Evolutionary conservation across 2,329 filamentous ascomycete species (phyloP).

Genomic region (Colletotrichum aenigma): DNA sequence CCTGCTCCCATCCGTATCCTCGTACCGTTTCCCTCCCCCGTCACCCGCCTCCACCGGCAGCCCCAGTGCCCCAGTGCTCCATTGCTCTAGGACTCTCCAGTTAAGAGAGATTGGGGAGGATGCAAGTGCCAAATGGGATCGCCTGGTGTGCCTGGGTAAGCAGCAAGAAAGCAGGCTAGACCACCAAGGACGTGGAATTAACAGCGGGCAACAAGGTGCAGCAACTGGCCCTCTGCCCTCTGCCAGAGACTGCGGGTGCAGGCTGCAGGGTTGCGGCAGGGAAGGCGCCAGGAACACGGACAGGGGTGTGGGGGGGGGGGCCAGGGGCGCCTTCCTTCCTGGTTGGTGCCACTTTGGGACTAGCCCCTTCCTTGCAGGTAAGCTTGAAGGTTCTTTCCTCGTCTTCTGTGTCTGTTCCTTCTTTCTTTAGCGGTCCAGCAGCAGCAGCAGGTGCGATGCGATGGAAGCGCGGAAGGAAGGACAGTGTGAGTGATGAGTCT

Average conservation of each 20-base stretch:
- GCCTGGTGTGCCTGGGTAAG: not conserved
- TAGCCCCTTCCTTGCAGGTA: not conserved
- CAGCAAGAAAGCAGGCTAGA: not conserved
- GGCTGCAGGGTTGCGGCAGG: not conserved
- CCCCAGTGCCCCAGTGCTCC: not conserved
- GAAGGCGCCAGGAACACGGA: not conserved
- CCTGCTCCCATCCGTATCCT: not conserved
- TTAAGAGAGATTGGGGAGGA: not conserved
- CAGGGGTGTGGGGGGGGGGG: not conserved
- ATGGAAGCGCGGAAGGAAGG: not conserved
- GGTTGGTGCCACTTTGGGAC: not conserved
- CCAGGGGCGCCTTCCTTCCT: not conserved
- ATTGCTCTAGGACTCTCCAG: not conserved
- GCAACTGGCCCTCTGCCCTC: not conserved
- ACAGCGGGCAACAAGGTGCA: not conserved
- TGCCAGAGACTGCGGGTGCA: not conserved
- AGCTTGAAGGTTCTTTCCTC: not conserved
- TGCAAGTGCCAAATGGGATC: conserved; percentile 5
- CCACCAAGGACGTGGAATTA: not conserved
- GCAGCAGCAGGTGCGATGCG: not conserved
- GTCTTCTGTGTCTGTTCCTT: not conserved
- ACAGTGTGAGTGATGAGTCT: not conserved
- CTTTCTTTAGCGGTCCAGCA: not conserved
- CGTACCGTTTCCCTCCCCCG: not conserved
- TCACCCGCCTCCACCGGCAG: not conserved